These are phyloP conservation scores for Auriscalpium microsporum DNA, from an alignment of 768 basidiomycete genomes.

Conservation along the genomic window DNA sequence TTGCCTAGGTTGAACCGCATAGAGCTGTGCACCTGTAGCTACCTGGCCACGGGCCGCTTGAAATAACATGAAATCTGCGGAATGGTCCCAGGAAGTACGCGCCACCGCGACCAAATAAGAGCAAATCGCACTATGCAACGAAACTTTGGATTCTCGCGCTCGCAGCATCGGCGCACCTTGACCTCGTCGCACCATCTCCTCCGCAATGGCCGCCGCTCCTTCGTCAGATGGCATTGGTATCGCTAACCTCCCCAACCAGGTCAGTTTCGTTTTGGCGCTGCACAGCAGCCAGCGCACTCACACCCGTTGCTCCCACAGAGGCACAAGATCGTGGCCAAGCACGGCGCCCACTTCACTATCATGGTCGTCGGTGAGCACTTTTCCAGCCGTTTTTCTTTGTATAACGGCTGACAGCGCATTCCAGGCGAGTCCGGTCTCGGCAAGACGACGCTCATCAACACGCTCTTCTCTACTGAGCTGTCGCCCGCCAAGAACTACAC, in stretches of 20 bases:
- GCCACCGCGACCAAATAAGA: background rate
- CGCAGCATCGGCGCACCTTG: background rate
- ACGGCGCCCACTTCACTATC: slow-evolving; percentile 94
- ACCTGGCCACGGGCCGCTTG: no score
- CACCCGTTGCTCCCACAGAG: slow-evolving; percentile 40
- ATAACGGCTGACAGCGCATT: slow-evolving; percentile 3
- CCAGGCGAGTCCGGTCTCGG: slow-evolving; percentile 94
- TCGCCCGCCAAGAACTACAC: slow-evolving; percentile 86
- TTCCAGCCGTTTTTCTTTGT: background rate
- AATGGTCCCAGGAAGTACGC: background rate
- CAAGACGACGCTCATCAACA: slow-evolving; percentile 97
- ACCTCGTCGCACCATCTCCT: background rate
- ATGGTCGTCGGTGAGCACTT: slow-evolving; percentile 89
- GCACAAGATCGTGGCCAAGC: slow-evolving; percentile 99
- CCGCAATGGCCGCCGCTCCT: slow-evolving; percentile 17
- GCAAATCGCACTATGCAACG: background rate
- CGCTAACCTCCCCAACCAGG: slow-evolving; percentile 98
- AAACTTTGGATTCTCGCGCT: background rate
- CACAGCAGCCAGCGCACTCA: no score
- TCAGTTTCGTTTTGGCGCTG: slow-evolving; percentile 25
- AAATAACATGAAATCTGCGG: no score
- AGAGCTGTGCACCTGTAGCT: no score
- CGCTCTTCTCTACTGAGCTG: slow-evolving; percentile 96
- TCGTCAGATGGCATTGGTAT: slow-evolving; percentile 80
- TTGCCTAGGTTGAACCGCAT: no score